Evolutionary conservation across 352 stramenopile genomes (phyloP).

Genomic region (Pilasporangium apinafurcum): DNA sequence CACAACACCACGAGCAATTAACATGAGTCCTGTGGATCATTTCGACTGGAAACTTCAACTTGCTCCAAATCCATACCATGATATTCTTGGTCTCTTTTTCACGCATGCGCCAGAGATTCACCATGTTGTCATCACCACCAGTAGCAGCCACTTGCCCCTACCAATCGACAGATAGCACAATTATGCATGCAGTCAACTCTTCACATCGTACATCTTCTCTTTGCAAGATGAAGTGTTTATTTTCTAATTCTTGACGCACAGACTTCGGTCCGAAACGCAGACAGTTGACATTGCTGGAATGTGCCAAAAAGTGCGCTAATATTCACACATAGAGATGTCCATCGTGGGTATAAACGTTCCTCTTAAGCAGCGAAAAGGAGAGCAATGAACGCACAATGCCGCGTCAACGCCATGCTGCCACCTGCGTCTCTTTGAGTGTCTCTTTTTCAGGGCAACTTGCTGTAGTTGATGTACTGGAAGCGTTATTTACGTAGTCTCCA

Average conservation of each 20-base stretch:
- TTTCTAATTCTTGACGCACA: no score
- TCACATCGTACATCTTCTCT: not conserved
- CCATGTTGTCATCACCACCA: constrained; percentile 69
- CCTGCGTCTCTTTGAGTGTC: constrained; percentile 6
- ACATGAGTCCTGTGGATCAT: not conserved
- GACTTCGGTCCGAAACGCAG: constrained; percentile 78
- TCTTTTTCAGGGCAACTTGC: no score
- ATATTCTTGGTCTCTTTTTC: constrained; percentile 87
- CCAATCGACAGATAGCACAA: not conserved
- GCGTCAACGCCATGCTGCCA: constrained; percentile 31
- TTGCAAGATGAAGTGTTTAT: no score
- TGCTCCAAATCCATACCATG: constrained; percentile 29
- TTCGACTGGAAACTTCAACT: not conserved
- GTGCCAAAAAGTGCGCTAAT: constrained; percentile 71
- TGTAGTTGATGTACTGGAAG: no score
- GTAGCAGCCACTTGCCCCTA: constrained; percentile 77
- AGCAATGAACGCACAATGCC: constrained; percentile 36
- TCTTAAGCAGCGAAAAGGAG: not conserved
- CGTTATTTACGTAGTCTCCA: no score
- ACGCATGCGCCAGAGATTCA: constrained; percentile 83
- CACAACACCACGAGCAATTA: not conserved
- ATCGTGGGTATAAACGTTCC: not conserved
- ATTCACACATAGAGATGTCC: not conserved
- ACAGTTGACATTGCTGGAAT: constrained; percentile 80
- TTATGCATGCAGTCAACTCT: not conserved